Conservation (phyloP, 1,139 yeast genomes). For the Geotrichum reessii region DNA sequence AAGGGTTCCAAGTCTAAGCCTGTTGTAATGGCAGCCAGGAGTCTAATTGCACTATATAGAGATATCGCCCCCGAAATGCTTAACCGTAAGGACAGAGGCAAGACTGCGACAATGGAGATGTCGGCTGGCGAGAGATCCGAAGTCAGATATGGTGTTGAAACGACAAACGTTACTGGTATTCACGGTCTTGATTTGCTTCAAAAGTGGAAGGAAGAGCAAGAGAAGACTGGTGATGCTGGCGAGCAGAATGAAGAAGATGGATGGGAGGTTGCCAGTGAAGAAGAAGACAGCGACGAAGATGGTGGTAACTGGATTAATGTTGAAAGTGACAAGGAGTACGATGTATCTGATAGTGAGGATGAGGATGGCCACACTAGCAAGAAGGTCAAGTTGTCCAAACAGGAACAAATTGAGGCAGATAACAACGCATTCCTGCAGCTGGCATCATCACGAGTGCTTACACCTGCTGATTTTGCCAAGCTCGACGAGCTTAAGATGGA, state of each 20-base stretch:
- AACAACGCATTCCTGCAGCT: conserved; percentile 54
- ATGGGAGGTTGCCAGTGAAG: conserved; percentile 48
- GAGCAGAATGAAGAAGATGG: conserved; percentile 42
- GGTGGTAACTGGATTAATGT: conserved; percentile 51
- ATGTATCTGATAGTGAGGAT: conserved; percentile 60
- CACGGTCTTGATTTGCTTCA: conserved; percentile 88
- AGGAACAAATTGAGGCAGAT: conserved; percentile 31
- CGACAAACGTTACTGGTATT: conserved; percentile 43
- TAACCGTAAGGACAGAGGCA: conserved; percentile 84
- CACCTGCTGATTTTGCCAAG: conserved; percentile 97
- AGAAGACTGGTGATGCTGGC: conserved; percentile 39
- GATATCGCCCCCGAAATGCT: conserved; percentile 97
- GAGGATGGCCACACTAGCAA: conserved; percentile 39
- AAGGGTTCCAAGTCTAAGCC: conserved; percentile 91
- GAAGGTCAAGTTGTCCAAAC: conserved; percentile 23
- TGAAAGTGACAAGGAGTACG: conserved; percentile 41
- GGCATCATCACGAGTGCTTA: conserved; percentile 69
- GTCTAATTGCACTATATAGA: conserved; percentile 79
- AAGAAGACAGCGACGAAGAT: conserved; percentile 48
- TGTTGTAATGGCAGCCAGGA: conserved; percentile 89
- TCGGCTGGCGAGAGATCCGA: conserved; percentile 43
- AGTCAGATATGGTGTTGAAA: conserved; percentile 56
- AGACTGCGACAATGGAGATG: conserved; percentile 75
- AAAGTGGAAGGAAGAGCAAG: conserved; percentile 74
- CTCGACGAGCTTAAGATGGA: conserved; percentile 76